These are phyloP conservation scores for Phaeosphaeria sp. DNA, from an alignment of 2,329 filamentous ascomycete genomes.

Conservation along the genomic window DNA sequence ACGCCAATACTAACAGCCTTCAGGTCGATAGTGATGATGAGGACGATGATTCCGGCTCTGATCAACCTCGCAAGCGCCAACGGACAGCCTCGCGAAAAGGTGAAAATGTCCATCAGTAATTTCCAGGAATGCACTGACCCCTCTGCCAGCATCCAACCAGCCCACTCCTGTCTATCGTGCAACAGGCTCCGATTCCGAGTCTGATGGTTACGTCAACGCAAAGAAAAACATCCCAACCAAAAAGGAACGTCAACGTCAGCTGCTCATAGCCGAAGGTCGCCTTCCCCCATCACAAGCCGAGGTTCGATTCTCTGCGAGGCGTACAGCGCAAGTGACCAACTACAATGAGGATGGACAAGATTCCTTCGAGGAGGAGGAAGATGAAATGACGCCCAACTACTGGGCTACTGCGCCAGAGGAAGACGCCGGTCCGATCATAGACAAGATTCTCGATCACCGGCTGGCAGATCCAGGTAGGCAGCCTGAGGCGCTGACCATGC, in stretches of 20 bases:
- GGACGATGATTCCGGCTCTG: conserved; percentile 74
- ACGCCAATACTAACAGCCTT: conserved; percentile 22
- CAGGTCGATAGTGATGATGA: conserved; percentile 69
- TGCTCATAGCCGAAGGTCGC: conserved; percentile 66
- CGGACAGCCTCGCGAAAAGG: conserved; percentile 69
- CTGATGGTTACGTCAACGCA: conserved; percentile 77
- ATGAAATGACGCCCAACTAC: conserved; percentile 71
- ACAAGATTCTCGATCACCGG: conserved; percentile 87
- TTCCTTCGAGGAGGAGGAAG: conserved; percentile 64
- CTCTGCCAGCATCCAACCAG: conserved; percentile 61
- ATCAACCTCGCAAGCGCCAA: conserved; percentile 68
- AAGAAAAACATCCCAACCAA: conserved; percentile 72
- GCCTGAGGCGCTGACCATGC: not conserved
- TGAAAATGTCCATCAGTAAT: conserved; percentile 50
- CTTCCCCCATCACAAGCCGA: conserved; percentile 73
- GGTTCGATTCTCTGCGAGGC: conserved; percentile 89
- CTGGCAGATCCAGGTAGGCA: conserved; percentile 65
- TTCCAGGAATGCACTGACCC: conserved; percentile 51
- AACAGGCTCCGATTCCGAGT: conserved; percentile 68
- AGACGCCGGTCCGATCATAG: conserved; percentile 84
- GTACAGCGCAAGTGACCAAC: conserved; percentile 75
- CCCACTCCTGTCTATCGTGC: conserved; percentile 56
- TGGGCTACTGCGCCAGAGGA: conserved; percentile 71
- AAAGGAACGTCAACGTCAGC: conserved; percentile 75
- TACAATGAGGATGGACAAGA: conserved; percentile 72